A percentile compares a stretch with the other conserved stretches of the same genome.
Conservation (phyloP, 2,329 filamentous ascomycete species). For the Pseudopyricularia javanii region DNA sequence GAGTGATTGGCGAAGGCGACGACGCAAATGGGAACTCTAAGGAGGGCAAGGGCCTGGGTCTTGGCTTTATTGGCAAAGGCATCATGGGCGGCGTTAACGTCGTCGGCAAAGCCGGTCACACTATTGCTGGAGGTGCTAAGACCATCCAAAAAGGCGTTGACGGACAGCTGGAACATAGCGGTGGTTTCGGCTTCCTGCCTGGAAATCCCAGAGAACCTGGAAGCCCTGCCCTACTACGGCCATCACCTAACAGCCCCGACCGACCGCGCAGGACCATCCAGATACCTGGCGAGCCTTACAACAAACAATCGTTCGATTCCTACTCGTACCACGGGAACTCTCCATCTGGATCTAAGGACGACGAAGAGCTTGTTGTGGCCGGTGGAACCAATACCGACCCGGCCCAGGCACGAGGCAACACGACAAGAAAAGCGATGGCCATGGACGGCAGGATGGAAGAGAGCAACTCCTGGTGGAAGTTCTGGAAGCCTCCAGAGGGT, state of each 20-base stretch:
- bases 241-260: constrained; percentile 8
- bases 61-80: constrained; percentile 26
- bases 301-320: constrained; percentile 19
- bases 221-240: not conserved
- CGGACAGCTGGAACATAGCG: constrained; percentile 38
- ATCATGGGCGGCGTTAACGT: constrained; percentile 30
- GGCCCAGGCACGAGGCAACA: constrained; percentile 31
- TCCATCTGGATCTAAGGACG: not conserved
- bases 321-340: constrained; percentile 14
- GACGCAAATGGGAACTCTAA: not conserved
- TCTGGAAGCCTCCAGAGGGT: constrained; percentile 51
- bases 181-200: constrained; percentile 29
- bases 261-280: constrained; percentile 15
- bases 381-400: not conserved
- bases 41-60: not conserved
- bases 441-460: constrained; percentile 36
- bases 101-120: constrained; percentile 29
- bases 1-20: not conserved
- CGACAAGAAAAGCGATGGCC: constrained; percentile 36
- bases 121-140: constrained; percentile 30
- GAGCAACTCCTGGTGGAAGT: constrained; percentile 43
- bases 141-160: constrained; percentile 37
- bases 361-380: not conserved
- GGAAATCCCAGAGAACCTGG: not conserved
- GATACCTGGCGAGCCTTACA: constrained; percentile 20